Base-by-base conservation (phyloP, 441 rosid species). In the Jatropha multifida region DNA sequence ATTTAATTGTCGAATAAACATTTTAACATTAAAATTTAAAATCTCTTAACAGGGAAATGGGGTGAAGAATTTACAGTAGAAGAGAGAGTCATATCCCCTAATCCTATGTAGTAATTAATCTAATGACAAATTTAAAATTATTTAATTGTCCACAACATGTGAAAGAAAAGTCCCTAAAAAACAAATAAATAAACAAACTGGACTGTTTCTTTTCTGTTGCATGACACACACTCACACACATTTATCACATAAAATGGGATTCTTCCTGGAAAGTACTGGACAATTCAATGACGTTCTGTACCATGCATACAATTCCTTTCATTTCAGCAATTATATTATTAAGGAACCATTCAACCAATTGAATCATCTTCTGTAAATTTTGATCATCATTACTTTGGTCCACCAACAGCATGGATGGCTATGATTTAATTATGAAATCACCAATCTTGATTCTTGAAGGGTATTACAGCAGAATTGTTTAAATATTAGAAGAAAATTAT, bases 341-440 rank as follows among this genome's bases (percentile, higher is more conserved):
- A 2, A 51, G 41, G 42, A 65, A 42, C 18, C 20, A 64, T 73
- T 65, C 77, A 74, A 65, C 58, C 56, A n/a, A 0, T 69, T 64
- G 68, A 55, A 61, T 61, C 10, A 62, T 62, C 64, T 11, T 8
- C 20, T 4, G 13, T 48, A 15, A 17, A 17, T 54, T 54, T 44
- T 61, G 59, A 72, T 61, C 37, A 4, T 6, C 55, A 4, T 4
- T 67, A n/a, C 1, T 32, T 32, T 73, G 68, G 61, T 65, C 76
- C 67, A 72, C 17, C 11, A 48, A 58, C 32, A 66, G 71, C 74
- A 69, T 13, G 77, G 74, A 69, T 13, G 77, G 74, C 69, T 41
- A 5, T 74, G 77, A 64, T 69, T 26, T 51, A 12, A 20, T 71
- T 60, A 69, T 55, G 51, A 69, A 2, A 17, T 48, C 40, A 59